Percentiles rank a stretch among this genome's conserved stretches.
These are phyloP conservation scores for Dactylorhiza incarnata DNA, from an alignment of 106 monocot species.

Conservation along the genomic window DNA sequence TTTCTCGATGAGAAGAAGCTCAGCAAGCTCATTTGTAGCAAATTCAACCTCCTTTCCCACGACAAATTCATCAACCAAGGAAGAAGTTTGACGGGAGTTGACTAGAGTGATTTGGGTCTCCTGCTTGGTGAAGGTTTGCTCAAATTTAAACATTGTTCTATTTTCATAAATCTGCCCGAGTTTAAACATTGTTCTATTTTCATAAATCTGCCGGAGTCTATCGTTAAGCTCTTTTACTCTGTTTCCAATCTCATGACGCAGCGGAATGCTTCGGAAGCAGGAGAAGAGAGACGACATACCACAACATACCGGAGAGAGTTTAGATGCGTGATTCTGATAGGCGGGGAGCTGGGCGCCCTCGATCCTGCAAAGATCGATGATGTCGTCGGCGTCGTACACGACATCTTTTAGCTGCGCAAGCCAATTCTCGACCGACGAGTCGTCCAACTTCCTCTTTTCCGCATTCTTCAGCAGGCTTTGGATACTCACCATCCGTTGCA, in stretches of 20 bases:
- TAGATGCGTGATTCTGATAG: background rate
- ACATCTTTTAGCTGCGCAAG: conserved; percentile 4
- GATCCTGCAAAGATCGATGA: conserved; percentile 11
- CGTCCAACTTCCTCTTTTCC: background rate
- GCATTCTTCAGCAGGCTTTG: conserved; percentile 1
- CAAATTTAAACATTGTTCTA: background rate
- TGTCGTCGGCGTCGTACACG: conserved; percentile 11
- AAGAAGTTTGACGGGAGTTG: background rate
- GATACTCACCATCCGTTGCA: conserved; percentile 3
- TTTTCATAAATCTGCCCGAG: background rate
- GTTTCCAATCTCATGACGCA: background rate
- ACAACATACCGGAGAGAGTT: background rate
- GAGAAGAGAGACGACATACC: background rate
- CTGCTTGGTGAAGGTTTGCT: background rate
- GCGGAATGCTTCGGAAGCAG: background rate
- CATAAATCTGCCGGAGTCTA: background rate
- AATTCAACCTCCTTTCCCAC: background rate
- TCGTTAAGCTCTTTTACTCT: too few relatives aligned
- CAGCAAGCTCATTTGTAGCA: conserved; percentile 1
- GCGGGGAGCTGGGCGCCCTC: background rate
- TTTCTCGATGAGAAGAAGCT: background rate
- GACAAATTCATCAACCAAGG: background rate
- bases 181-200: background rate
- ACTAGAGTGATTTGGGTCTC: background rate
- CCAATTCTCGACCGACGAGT: conserved; percentile 1